A percentile compares a stretch with the other conserved stretches of the same genome.
Conservation (phyloP, 2,329 filamentous ascomycete genomes). For the Pseudopyricularia cyperi region DNA sequence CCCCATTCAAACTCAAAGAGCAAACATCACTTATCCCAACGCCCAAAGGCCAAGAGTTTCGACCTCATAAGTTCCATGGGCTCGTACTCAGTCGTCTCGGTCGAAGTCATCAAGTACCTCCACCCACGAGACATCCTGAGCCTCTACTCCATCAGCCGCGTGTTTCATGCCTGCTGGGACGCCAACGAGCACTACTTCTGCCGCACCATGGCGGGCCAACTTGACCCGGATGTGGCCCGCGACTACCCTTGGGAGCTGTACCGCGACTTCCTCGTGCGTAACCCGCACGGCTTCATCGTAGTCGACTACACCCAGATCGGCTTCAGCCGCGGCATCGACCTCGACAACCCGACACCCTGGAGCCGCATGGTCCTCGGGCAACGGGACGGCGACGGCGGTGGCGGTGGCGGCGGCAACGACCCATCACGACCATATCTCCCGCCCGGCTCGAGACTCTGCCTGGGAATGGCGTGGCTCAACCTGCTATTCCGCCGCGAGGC, state of each 20-base stretch:
- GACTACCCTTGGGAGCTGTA: slow-evolving; percentile 53
- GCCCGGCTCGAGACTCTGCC: background rate
- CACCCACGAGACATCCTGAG: slow-evolving; percentile 41
- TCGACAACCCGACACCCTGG: background rate
- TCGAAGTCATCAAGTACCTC: slow-evolving; percentile 42
- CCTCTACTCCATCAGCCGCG: slow-evolving; percentile 50
- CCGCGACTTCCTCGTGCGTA: slow-evolving; percentile 38
- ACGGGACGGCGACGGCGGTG: background rate
- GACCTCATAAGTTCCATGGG: slow-evolving; percentile 31
- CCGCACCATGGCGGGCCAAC: slow-evolving; percentile 26
- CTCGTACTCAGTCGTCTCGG: slow-evolving; percentile 34
- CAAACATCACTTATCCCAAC: background rate
- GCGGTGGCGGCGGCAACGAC: background rate
- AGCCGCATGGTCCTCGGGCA: background rate
- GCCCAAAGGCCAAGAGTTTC: slow-evolving; percentile 8
- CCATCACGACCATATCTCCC: background rate
- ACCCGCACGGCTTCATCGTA: slow-evolving; percentile 39
- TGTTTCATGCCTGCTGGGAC: slow-evolving; percentile 39
- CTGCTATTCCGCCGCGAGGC: slow-evolving; percentile 50
- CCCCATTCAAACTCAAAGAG: background rate
- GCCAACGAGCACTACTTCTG: slow-evolving; percentile 1
- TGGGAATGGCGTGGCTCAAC: slow-evolving; percentile 48
- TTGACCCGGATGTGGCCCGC: slow-evolving; percentile 39
- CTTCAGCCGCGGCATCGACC: slow-evolving; percentile 2
- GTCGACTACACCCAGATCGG: slow-evolving; percentile 11